Conservation (phyloP, 805 yeast genomes). For the Starmera dryadoides region DNA sequence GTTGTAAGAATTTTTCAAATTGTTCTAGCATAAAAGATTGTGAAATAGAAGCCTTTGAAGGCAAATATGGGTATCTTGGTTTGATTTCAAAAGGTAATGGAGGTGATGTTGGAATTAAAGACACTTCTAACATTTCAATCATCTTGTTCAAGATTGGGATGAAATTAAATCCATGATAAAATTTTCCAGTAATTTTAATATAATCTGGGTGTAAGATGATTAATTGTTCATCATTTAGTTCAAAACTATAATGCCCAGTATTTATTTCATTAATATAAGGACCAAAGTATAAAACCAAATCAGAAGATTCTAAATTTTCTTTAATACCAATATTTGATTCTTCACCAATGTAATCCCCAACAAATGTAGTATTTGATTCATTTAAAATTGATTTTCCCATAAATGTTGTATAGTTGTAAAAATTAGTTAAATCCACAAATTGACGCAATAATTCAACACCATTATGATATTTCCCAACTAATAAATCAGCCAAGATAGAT, state of each 20-base stretch:
- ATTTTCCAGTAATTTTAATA: conserved; percentile 36
- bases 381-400: conserved; percentile 71
- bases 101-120: conserved; percentile 14
- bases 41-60: conserved; percentile 29
- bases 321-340: conserved; percentile 42
- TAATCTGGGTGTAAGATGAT: conserved; percentile 48
- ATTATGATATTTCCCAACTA: conserved; percentile 55
- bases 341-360: conserved; percentile 69
- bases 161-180: conserved; percentile 37
- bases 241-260: conserved; percentile 55
- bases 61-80: conserved; percentile 16
- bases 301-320: conserved; percentile 46
- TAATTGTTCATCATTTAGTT: conserved; percentile 32
- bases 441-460: conserved; percentile 34
- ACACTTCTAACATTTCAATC: conserved; percentile 25
- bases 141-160: conserved; percentile 42
- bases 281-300: conserved; percentile 67
- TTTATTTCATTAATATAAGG: conserved; percentile 60
- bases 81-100: conserved; percentile 11
- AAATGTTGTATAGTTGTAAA: conserved; percentile 52
- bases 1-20: conserved; percentile 38
- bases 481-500: conserved; percentile 62
- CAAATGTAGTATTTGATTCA: conserved; percentile 56
- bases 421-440: conserved; percentile 35
- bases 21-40: conserved; percentile 37